These are phyloP conservation scores for Phytophthora hibernalis DNA, from an alignment of 352 stramenopile species.

Conservation along the genomic window DNA sequence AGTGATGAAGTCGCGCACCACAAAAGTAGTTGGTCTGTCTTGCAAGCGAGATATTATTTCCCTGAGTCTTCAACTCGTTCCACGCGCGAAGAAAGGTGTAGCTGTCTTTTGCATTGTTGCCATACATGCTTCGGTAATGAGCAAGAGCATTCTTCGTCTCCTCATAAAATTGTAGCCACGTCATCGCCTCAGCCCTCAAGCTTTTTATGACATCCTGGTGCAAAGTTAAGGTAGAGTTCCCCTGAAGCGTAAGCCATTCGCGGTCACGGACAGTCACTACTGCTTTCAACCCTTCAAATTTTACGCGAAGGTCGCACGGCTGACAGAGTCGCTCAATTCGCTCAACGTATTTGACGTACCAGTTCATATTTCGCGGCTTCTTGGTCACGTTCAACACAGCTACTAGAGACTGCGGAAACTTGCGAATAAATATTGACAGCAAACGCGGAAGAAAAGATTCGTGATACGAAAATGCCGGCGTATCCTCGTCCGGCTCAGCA, in stretches of 20 bases:
- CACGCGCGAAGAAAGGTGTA: constrained; percentile 61
- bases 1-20: constrained; percentile 62
- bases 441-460: constrained; percentile 58
- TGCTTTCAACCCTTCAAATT: constrained; percentile 46
- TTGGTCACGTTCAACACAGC: constrained; percentile 72
- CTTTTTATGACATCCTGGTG: constrained; percentile 58
- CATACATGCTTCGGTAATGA: constrained; percentile 23
- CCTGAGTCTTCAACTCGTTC: constrained; percentile 54
- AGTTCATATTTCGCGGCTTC: constrained; percentile 75
- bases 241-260: constrained; percentile 58
- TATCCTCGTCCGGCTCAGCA: constrained; percentile 33
- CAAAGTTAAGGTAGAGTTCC: constrained; percentile 49
- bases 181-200: constrained; percentile 47
- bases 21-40: constrained; percentile 60
- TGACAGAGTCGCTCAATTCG: constrained; percentile 54
- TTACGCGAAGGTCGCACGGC: constrained; percentile 47
- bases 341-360: constrained; percentile 71
- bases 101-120: constrained; percentile 34
- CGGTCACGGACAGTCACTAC: constrained; percentile 50
- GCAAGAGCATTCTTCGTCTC: constrained; percentile 43
- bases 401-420: constrained; percentile 55
- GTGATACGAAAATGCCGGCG: constrained; percentile 55
- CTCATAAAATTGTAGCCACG: constrained; percentile 58
- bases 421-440: constrained; percentile 61
- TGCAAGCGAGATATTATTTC: constrained; percentile 41